Evolutionary conservation across 1,139 yeast genomes (phyloP).

Genomic region (Candida gigantensis): DNA sequence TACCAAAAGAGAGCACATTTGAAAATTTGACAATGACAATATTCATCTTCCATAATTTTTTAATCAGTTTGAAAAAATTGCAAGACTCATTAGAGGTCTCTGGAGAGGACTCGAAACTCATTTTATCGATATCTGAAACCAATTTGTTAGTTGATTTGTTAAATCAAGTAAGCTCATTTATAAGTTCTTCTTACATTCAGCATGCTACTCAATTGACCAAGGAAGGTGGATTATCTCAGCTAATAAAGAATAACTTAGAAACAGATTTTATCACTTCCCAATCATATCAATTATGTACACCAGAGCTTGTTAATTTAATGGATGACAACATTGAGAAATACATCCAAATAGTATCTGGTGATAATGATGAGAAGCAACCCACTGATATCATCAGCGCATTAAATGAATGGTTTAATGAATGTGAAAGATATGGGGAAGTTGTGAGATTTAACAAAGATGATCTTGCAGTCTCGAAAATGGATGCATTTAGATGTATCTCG

Average conservation of each 20-base stretch:
- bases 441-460: constrained; percentile 3
- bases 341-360: constrained; percentile 14
- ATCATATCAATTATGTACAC: constrained; percentile 18
- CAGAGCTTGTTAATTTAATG: constrained; percentile 24
- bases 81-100: constrained; percentile 10
- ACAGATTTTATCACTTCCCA: neutral
- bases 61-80: constrained; percentile 22
- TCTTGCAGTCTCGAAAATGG: constrained; percentile 10
- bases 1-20: constrained; percentile 6
- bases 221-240: constrained; percentile 7
- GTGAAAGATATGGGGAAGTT: constrained; percentile 12
- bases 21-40: constrained; percentile 15
- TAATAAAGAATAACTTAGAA: constrained; percentile 5
- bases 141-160: constrained; percentile 7
- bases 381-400: constrained; percentile 16
- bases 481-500: constrained; percentile 16
- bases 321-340: constrained; percentile 30
- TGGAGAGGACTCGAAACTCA: constrained; percentile 9
- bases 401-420: constrained; percentile 27
- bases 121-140: constrained; percentile 7
- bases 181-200: constrained; percentile 6
- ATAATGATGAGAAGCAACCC: neutral
- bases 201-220: constrained; percentile 11
- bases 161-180: constrained; percentile 5
- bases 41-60: constrained; percentile 24